phyloP scores from a whole-genome alignment of 78 protist species.

The Corallochytrium limacisporum region DNA sequence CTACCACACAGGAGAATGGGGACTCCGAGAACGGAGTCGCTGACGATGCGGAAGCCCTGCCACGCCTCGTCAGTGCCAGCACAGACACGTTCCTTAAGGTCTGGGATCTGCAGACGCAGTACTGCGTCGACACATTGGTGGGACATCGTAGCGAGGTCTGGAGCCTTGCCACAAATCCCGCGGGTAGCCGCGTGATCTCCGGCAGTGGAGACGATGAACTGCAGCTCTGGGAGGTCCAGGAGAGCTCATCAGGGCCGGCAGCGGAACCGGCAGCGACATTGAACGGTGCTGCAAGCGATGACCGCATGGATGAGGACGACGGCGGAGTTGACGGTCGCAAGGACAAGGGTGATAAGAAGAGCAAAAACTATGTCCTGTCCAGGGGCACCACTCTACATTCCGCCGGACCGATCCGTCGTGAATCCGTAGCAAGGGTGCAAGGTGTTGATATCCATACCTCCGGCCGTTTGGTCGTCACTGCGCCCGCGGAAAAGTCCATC shows the following conservation, averaged over 20 bases:
- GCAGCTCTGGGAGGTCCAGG: constrained; percentile 35
- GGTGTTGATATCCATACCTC: too few species aligned
- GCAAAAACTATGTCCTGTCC: too few species aligned
- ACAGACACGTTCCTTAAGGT: constrained; percentile 57
- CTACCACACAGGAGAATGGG: neutral
- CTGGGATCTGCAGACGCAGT: constrained; percentile 75
- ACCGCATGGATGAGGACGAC: too few species aligned
- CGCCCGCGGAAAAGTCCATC: neutral
- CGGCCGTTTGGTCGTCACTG: too few species aligned
- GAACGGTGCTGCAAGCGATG: too few species aligned
- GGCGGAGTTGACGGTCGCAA: too few species aligned
- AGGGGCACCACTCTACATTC: too few species aligned
- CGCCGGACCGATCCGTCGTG: too few species aligned
- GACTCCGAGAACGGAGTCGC: neutral
- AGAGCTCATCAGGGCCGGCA: too few species aligned
- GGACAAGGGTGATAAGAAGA: too few species aligned
- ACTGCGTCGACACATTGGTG: constrained; percentile 67
- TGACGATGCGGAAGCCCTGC: neutral
- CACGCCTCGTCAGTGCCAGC: constrained; percentile 19
- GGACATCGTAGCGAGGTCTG: constrained; percentile 55
- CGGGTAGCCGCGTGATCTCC: constrained; percentile 3
- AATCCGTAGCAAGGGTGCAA: too few species aligned
- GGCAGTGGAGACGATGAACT: constrained; percentile 34
- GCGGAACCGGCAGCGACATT: neutral
- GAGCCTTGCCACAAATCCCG: neutral